Base-by-base conservation (phyloP, 2,329 filamentous ascomycete species). In the Beauveria australis region DNA sequence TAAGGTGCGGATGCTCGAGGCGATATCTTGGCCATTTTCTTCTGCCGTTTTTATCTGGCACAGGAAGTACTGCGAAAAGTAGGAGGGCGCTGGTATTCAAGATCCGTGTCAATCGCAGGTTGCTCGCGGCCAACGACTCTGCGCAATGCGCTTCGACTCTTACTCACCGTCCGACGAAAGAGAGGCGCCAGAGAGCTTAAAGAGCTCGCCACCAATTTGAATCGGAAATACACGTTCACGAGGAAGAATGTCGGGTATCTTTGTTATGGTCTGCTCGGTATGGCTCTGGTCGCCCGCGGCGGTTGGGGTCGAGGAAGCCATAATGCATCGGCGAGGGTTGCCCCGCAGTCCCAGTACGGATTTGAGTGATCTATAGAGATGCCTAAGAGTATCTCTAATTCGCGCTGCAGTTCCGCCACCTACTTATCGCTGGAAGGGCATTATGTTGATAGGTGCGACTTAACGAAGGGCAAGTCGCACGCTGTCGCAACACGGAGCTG, bases 1-100 rank as follows among this genome's bases (percentile, higher is more conserved):
- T 7, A 97, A 80, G 0, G 93, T 96, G 66, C 89, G 86, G 62
- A 96, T 78, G 52, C 75, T 73, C 5, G 69, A 65, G 44, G 69
- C 72, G 5, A 75, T 61, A 60, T 83, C 81, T 59, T 85, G 80
- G 62, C 82, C 82, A 60, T 81, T 81, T 52, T 82, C 79, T 62
- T 85, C 81, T 53, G 82, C 87, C 66, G 79, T 76, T 61, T 83
- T 81, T 46, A 97, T 75, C 75, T 97, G 92, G 68, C 90, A 89
- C 66, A 87, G 81, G 74, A 97, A 97, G 77, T 94, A 97, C 67
- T 91, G 88, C 22, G 93, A 96, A 76, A 97, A 97, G 74, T 97
- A 97, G 54, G 92, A 97, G 62, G 93, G 93, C 69, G 92, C 93
- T 96, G 55, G 33, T 60, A 24, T n/a, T 19, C 40, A 8, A 44